Evolutionary conservation across 2,329 filamentous ascomycete species (phyloP).

Genomic region (Daldinia sp.): DNA sequence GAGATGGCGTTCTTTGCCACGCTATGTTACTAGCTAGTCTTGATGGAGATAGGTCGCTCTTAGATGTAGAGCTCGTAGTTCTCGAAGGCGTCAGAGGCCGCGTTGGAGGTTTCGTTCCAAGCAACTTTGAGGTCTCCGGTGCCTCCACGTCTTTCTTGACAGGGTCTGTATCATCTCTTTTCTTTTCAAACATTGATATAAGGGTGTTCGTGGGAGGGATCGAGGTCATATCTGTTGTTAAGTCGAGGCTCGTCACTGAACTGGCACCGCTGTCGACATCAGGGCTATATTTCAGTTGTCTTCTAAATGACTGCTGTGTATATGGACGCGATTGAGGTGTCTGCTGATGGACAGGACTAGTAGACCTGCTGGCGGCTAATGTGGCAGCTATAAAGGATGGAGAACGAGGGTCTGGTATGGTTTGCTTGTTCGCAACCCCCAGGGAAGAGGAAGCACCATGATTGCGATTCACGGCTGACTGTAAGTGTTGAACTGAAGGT

Average conservation of each 20-base stretch:
- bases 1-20: slow-evolving; percentile 41
- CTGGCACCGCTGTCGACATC: slow-evolving; percentile 49
- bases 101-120: slow-evolving; percentile 44
- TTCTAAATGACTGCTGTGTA: slow-evolving; percentile 42
- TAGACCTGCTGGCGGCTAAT: slow-evolving; percentile 71
- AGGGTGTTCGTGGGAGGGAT: slow-evolving; percentile 73
- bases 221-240: slow-evolving; percentile 65
- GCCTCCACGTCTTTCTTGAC: slow-evolving; percentile 44
- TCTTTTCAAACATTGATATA: slow-evolving; percentile 76
- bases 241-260: slow-evolving; percentile 51
- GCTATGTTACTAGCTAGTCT: slow-evolving; percentile 39
- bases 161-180: slow-evolving; percentile 46
- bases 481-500: slow-evolving; percentile 44
- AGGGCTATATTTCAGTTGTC: slow-evolving; percentile 48
- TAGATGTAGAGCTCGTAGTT: slow-evolving; percentile 46
- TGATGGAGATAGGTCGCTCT: slow-evolving; percentile 45
- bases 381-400: slow-evolving; percentile 73
- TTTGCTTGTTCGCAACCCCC: slow-evolving; percentile 37
- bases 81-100: slow-evolving; percentile 53
- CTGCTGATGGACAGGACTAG: slow-evolving; percentile 63
- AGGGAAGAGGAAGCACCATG: slow-evolving; percentile 29
- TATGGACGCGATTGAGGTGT: slow-evolving; percentile 36
- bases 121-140: slow-evolving; percentile 51
- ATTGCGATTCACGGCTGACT: slow-evolving; percentile 26
- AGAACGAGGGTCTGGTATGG: slow-evolving; percentile 59